Evolutionary conservation across 768 basidiomycete species (phyloP), one percentile per base, ranked within the genome.

Genomic region (Pisolithus sp.): DNA sequence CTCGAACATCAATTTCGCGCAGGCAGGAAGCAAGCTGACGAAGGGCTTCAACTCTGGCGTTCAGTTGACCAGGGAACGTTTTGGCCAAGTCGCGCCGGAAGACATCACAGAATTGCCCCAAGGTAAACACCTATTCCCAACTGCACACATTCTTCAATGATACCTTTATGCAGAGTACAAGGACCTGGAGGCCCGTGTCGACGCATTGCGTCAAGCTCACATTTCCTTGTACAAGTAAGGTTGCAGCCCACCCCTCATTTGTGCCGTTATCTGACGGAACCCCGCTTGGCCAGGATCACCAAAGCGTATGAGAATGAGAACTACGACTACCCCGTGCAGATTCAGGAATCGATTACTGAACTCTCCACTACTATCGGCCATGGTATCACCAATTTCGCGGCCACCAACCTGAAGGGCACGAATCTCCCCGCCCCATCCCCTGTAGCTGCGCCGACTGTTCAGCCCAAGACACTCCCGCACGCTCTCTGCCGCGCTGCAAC

Each of bases 381-480:
- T 61, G 83, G 82, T 60, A 71, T 94, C 64, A 83, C 86, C 63
- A 83, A 82, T 55, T 93, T 93, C 62, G 92, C 93, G 20, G 89
- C 90, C 4, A 80, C 79, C 62, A 92, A 93, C 70, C 79, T 91
- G 65, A 91, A 90, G 68, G 90, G 89, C 48, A 93, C 92, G 36
- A 87, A 86, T 65, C 78, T 94, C 38, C 91, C 93, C 42, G 76
- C 81, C 2, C 89, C 91, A 17, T 56, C 48, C 30, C 81, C 85
- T 18, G 62, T 81, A 41, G 69, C 82, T 0, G 74, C 81, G 2
- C 76, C 80, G 21, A 70, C 73, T 2, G 64, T 73, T 24, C 86
- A 85, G 61, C 93, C 93, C 76, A 98, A 98, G 82, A 98, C 96
- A 0, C 86, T 98, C 48, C 91, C 96, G 0, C 96, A 98, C 60